Conservation (phyloP, 2,329 filamentous ascomycete genomes). For the Fusarium subglutinans region DNA sequence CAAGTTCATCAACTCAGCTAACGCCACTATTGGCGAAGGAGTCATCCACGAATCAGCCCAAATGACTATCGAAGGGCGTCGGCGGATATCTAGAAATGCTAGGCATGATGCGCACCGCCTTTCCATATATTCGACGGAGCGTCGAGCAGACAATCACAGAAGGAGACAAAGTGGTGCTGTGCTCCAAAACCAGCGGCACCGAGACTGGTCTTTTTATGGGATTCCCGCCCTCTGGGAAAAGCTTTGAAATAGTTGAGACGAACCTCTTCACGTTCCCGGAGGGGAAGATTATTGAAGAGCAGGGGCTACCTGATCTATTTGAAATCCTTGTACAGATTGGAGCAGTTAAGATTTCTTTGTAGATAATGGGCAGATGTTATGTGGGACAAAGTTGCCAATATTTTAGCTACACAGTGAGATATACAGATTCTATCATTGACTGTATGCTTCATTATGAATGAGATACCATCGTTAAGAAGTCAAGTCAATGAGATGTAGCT, state of each 20-base stretch:
- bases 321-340: neutral
- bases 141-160: neutral
- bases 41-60: neutral
- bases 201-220: neutral
- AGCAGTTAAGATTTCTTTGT: neutral
- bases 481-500: no score
- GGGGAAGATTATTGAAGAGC: neutral
- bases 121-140: rapidly evolving
- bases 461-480: no score
- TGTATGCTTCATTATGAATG: no score
- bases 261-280: neutral
- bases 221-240: neutral
- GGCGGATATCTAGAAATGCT: neutral
- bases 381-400: neutral
- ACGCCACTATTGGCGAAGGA: neutral
- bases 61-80: neutral
- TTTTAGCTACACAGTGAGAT: no score
- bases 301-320: neutral
- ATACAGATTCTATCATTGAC: no score
- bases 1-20: neutral
- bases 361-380: neutral
- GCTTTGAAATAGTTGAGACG: neutral
- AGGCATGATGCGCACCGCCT: neutral
- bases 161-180: neutral
- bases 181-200: neutral